A percentile compares a stretch with the other conserved stretches of the same genome.
phyloP scores from a whole-genome alignment of 495 filamentous ascomycete species.

The Elaphomyces granulatus region DNA sequence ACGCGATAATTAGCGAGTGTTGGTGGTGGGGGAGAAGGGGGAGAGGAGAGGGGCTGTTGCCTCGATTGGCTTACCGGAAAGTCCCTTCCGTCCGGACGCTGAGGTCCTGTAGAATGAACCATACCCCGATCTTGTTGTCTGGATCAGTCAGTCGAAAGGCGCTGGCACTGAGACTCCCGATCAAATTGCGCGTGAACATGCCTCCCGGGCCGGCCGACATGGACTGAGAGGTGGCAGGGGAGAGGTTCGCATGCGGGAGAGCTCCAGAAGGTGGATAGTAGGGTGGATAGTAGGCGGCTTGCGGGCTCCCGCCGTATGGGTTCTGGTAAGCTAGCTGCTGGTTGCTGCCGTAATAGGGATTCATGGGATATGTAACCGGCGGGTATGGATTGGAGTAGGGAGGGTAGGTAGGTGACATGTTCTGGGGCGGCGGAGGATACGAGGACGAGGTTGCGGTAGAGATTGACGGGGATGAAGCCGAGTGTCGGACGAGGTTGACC shows the following conservation, averaged over 20 bases:
- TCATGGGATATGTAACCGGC: conserved; percentile 24
- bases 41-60: conserved; percentile 1
- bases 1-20: neutral
- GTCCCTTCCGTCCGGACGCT: conserved; percentile 84
- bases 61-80: conserved; percentile 78
- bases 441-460: conserved; percentile 67
- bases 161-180: conserved; percentile 81
- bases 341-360: conserved; percentile 27
- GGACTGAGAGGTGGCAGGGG: conserved; percentile 24
- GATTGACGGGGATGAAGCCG: conserved; percentile 77
- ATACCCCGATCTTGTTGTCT: conserved; percentile 75
- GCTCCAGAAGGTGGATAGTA: conserved; percentile 19
- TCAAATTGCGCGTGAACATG: conserved; percentile 95
- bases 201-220: conserved; percentile 46
- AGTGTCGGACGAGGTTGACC: conserved; percentile 88
- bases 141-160: conserved; percentile 77
- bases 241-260: conserved; percentile 21
- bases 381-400: conserved; percentile 24
- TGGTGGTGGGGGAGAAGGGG: conserved; percentile 3
- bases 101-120: conserved; percentile 94
- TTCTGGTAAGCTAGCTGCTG: conserved; percentile 26
- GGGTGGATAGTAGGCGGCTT: conserved; percentile 27
- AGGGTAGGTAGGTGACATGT: conserved; percentile 24
- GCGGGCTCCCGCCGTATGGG: conserved; percentile 28
- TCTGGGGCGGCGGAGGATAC: conserved; percentile 48